These are phyloP conservation scores for Lycium barbarum DNA, from an alignment of 257 asterid species.

Conservation along the genomic window DNA sequence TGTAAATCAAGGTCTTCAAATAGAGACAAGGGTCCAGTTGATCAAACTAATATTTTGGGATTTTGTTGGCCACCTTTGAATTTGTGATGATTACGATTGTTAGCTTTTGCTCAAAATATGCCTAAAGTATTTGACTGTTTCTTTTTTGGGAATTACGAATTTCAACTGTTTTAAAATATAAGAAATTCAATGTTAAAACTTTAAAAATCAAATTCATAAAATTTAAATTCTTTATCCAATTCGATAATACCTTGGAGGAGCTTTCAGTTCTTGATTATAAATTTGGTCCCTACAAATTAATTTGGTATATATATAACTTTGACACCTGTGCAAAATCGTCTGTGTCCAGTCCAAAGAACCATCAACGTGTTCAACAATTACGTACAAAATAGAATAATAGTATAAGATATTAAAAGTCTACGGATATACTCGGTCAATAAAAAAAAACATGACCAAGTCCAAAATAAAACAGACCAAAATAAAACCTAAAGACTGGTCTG, in stretches of 20 bases:
- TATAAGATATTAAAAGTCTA: background rate
- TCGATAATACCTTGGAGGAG: too few species aligned
- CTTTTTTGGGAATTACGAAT: background rate
- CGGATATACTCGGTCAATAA: background rate
- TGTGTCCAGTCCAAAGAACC: background rate
- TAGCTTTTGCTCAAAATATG: background rate
- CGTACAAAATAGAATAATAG: background rate
- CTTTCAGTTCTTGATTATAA: too few species aligned
- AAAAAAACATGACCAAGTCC: background rate
- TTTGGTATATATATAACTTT: background rate
- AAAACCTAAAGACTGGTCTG: background rate
- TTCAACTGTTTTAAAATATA: background rate
- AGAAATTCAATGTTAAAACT: background rate
- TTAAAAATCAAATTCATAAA: background rate
- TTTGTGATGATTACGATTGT: background rate
- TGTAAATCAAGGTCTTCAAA: background rate
- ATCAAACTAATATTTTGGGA: slow-evolving; percentile 27
- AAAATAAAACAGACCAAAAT: background rate
- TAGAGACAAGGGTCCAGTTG: background rate
- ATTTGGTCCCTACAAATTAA: background rate
- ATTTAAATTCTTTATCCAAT: background rate
- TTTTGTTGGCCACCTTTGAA: background rate
- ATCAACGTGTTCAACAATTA: accelerated
- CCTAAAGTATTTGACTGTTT: background rate
- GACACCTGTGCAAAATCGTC: background rate